Conservation (phyloP, 2,329 filamentous ascomycete genomes). For the Pezicula carpinea region DNA sequence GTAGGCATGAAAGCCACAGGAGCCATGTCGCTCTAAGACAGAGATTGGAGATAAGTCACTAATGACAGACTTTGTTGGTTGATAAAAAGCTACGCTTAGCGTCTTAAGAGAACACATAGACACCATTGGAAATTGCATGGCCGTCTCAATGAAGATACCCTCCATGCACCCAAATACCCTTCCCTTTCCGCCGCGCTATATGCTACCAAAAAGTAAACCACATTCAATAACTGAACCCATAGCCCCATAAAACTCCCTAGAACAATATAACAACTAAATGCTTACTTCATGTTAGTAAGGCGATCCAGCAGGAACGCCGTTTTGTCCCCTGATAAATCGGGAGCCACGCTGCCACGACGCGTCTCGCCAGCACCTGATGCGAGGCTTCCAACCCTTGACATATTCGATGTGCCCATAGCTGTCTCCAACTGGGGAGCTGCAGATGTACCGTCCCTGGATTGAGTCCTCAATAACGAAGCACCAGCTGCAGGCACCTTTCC, state of each 20-base stretch:
- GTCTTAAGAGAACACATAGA: too few relatives aligned
- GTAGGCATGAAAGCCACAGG: too few relatives aligned
- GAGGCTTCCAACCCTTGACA: slow-evolving; percentile 26
- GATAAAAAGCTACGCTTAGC: too few relatives aligned
- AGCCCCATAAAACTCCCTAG: too few relatives aligned
- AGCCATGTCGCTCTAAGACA: too few relatives aligned
- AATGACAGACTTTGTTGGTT: too few relatives aligned
- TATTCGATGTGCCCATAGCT: slow-evolving; percentile 9
- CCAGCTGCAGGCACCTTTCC: slow-evolving; percentile 14
- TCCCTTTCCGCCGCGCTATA: not conserved
- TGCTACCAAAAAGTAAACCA: not conserved
- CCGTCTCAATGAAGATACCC: too few relatives aligned
- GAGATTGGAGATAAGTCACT: too few relatives aligned
- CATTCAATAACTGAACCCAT: too few relatives aligned
- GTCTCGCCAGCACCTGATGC: slow-evolving; percentile 21
- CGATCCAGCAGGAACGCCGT: slow-evolving; percentile 69
- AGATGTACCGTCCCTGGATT: slow-evolving; percentile 6
- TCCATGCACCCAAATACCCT: not conserved
- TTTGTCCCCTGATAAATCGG: slow-evolving; percentile 66
- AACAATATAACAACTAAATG: too few relatives aligned
- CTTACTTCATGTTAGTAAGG: slow-evolving; percentile 46
- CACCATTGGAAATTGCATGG: too few relatives aligned
- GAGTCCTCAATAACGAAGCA: slow-evolving; percentile 4
- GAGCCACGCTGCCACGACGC: slow-evolving; percentile 45
- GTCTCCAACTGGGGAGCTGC: slow-evolving; percentile 8